A percentile compares a stretch with the other conserved stretches of the same genome.
Evolutionary conservation across 352 stramenopile genomes (phyloP).

Genomic region (Globisporangium uncinulatum): DNA sequence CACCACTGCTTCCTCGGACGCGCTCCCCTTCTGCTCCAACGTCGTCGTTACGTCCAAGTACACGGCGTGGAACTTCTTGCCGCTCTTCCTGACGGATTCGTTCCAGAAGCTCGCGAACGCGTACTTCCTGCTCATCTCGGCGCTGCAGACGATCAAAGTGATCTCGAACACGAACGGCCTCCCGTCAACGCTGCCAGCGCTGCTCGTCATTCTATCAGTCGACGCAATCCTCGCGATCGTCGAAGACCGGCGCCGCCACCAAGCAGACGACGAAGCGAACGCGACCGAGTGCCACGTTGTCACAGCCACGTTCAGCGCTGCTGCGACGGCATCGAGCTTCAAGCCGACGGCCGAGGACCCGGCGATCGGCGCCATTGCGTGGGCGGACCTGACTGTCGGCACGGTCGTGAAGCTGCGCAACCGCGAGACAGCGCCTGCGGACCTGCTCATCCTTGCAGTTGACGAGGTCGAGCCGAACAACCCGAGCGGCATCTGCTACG

Average conservation of each 20-base stretch:
- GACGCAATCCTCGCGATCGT: constrained; percentile 83
- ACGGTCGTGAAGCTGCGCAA: constrained; percentile 76
- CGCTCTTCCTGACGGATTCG: constrained; percentile 83
- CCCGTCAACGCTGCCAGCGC: constrained; percentile 75
- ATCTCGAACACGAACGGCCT: constrained; percentile 85
- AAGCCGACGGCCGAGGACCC: too few relatives aligned
- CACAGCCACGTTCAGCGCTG: not conserved
- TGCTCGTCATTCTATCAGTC: constrained; percentile 86
- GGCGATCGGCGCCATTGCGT: constrained; percentile 12
- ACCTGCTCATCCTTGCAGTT: constrained; percentile 80
- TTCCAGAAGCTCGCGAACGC: constrained; percentile 89
- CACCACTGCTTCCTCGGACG: not conserved
- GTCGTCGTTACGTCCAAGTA: constrained; percentile 91
- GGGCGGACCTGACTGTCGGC: constrained; percentile 74
- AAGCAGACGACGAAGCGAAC: constrained; percentile 82
- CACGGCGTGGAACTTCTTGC: constrained; percentile 85
- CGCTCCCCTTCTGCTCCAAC: constrained; percentile 31
- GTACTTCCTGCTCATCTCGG: constrained; percentile 90
- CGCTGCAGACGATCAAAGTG: constrained; percentile 64
- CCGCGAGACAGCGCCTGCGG: constrained; percentile 73
- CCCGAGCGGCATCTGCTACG: constrained; percentile 67
- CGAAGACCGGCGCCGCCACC: constrained; percentile 76
- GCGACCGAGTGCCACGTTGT: constrained; percentile 61
- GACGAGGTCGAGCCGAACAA: constrained; percentile 29
- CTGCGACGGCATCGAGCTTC: constrained; percentile 28